Conservation (phyloP, 2,329 filamentous ascomycete genomes). For the Xylariaceae sp. region DNA sequence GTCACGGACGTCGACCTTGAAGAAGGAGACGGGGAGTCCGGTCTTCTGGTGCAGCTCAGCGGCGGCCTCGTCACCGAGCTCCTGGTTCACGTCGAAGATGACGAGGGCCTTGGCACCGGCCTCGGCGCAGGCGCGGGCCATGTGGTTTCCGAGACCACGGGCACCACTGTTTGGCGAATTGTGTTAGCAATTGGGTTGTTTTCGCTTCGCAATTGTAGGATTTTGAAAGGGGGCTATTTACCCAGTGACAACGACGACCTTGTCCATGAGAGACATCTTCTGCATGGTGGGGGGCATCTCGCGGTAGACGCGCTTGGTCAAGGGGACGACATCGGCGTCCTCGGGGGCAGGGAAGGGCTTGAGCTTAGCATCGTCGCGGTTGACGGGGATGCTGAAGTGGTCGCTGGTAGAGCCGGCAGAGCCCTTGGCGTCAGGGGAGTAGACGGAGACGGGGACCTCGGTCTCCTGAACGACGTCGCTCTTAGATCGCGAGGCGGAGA, state of each 20-base stretch:
- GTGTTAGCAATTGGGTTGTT: constrained; percentile 23
- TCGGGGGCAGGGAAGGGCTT: constrained; percentile 41
- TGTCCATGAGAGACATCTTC: constrained; percentile 64
- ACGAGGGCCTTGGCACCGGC: constrained; percentile 67
- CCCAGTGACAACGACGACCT: constrained; percentile 69
- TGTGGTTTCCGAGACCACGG: constrained; percentile 71
- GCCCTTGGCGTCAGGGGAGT: constrained; percentile 44
- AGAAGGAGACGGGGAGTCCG: constrained; percentile 69
- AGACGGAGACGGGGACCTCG: constrained; percentile 53
- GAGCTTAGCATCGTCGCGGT: constrained; percentile 39
- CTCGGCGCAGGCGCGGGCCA: constrained; percentile 72
- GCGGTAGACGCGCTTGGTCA: constrained; percentile 49
- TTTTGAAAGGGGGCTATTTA: constrained; percentile 34
- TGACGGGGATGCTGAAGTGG: constrained; percentile 52
- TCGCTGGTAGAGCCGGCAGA: constrained; percentile 38
- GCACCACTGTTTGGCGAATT: constrained; percentile 51
- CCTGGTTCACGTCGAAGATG: constrained; percentile 73
- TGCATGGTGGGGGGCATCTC: constrained; percentile 60
- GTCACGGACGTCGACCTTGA: constrained; percentile 73
- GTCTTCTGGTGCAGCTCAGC: constrained; percentile 66
- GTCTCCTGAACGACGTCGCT: constrained; percentile 52
- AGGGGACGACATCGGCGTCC: constrained; percentile 45
- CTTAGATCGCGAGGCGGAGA: constrained; percentile 37
- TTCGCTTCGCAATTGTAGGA: no score
- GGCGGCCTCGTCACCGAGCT: constrained; percentile 65